Evolutionary conservation across 2,329 filamentous ascomycete genomes (phyloP), one percentile per base, ranked within the genome.

Genomic region (Colletotrichum sp.): DNA sequence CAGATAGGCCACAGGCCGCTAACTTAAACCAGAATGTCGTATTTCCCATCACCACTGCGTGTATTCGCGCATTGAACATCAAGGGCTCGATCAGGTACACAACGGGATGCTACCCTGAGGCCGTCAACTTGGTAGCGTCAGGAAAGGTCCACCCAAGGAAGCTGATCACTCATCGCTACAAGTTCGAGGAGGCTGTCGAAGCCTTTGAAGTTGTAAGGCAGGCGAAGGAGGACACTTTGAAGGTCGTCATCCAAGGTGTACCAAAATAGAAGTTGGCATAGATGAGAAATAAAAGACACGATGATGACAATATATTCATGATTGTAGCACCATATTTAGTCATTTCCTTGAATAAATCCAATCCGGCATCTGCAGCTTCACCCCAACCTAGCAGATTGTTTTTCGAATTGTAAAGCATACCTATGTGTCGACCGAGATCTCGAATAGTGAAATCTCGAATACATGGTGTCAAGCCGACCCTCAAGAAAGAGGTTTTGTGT

Each of bases 41-140:
- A 0, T 88, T 96, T 2, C 94, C 94, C 4, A 87, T 96, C 60
- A 94, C 92, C 8, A 92, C 93, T 4, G 94, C 94, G 6, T 93
- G 94, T 49, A 87, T 95, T 36, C 90, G 94, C 39, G 94, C 96
- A 85, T 92, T 96, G 62, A 94, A 96, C 81, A 92, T 95, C 36
- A 85, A 95, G 30, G 94, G 94, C 49, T 92, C 95, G 30, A 49
- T 96, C 85, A 89, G 94, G 64, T 96, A 96, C 79, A 93, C 93
- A 13, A 94, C 95, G 82, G 95, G 94, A 0, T 96, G 95, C 81
- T 88, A 90, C 78, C 89, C 95, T 72, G 90, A 93, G 66, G 90
- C 89, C 0, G 82, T 91, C 1, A 83, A 88, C 55, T 81, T 91
- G 8, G 83, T 91, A n/a, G 84, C 87, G 1, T 85, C 82, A n/a